A percentile compares a stretch with the other conserved stretches of the same genome.
phyloP scores from a whole-genome alignment of 1,284 basidiomycete species.

The Moesziomyces sp. region DNA sequence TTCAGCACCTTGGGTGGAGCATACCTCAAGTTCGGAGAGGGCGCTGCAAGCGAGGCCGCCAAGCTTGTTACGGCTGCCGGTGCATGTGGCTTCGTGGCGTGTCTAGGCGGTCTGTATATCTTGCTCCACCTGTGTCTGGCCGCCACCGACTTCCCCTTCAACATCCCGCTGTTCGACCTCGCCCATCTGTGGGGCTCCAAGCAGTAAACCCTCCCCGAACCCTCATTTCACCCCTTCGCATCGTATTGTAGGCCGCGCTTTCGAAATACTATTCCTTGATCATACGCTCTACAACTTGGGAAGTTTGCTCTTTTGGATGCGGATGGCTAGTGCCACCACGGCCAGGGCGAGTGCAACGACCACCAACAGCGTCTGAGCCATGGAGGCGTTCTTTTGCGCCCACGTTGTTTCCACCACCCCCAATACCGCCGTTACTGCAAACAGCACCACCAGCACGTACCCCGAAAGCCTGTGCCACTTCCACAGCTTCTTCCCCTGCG shows the following conservation, averaged over 20 bases:
- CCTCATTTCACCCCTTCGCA: too few relatives aligned
- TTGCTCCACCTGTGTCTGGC: conserved; percentile 48
- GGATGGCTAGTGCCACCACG: conserved; percentile 1
- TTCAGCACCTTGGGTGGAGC: conserved; percentile 40
- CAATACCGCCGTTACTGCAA: conserved; percentile 34
- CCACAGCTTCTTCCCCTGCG: conserved; percentile 45
- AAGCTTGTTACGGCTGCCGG: conserved; percentile 38
- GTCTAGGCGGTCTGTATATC: conserved; percentile 48
- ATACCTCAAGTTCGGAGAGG: conserved; percentile 42
- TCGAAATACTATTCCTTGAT: too few relatives aligned
- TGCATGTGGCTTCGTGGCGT: conserved; percentile 48
- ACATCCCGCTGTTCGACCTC: conserved; percentile 46
- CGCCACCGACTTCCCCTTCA: conserved; percentile 50
- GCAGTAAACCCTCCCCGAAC: conserved; percentile 1
- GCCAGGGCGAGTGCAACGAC: conserved; percentile 9
- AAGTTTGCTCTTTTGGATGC: conserved; percentile 40
- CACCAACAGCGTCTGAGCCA: conserved; percentile 8
- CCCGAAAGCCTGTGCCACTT: conserved; percentile 53
- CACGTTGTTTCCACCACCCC: conserved; percentile 53
- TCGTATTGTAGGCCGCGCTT: too few relatives aligned
- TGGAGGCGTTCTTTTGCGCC: conserved; percentile 19
- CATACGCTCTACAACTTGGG: conserved; percentile 23
- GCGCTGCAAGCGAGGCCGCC: conserved; percentile 1
- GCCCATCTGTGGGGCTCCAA: conserved; percentile 30
- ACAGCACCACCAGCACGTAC: conserved; percentile 47